Base-by-base conservation (phyloP, 768 basidiomycete genomes). In the Suillus subaureus region DNA sequence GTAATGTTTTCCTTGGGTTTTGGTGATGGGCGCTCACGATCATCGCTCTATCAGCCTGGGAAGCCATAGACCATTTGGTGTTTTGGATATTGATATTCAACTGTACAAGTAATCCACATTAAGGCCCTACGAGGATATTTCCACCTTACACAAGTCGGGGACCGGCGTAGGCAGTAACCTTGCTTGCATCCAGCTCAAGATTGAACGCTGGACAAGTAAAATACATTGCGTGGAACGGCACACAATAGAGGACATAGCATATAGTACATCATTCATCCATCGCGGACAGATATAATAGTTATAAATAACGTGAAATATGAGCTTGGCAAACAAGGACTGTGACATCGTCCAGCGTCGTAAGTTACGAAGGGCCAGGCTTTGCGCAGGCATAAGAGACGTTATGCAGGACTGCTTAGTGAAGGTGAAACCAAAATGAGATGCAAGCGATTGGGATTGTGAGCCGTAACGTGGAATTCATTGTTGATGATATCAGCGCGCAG, bases 1-100 rank as follows among this genome's bases (percentile, higher is more conserved):
- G 42, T 67, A 55, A 58, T 18, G 62, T 56, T 43, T 35, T 47
- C 39, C 8, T 23, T 42, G 26, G 16, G 8, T 60, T 42, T 42
- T 18, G 26, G 40, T 28, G 40, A 28, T 31, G 6, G 13, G 26
- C 6, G 26, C 58, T 60, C 6, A 60, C 21, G 3, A 40, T 28
- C 12, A 56, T 37, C 23, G 9, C 8, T 57, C 26, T 9, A 42
- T 40, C 40, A 60, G 58, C 58, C 58, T 60, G 58, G 58, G 28
- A 60, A 31, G 12, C 12, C 39, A 60, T 64, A 61, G 37, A 58
- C 26, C 35, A 8, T 16, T n/a, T 35, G 18, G 12, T 61, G 40
- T 23, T 31, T 18, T 23, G 9, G 23, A 62, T 15, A 52, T 33
- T 26, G 18, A 6, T 21, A 60, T 58, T 62, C 37, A 49, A 62